Base-by-base conservation (phyloP, 2,329 filamentous ascomycete genomes). In the Lachnellula cervina region DNA sequence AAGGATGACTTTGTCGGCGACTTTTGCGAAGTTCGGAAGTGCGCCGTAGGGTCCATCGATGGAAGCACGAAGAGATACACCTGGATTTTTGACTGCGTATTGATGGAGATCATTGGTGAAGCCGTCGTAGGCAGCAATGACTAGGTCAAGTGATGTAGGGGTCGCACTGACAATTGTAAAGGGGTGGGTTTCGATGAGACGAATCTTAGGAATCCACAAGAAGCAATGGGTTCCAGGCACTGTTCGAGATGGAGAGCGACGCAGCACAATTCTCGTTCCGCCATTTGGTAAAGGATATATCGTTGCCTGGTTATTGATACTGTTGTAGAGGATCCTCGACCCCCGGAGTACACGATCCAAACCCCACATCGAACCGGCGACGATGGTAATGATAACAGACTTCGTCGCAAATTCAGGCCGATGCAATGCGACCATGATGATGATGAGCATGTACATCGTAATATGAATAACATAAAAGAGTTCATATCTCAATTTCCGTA, bases 211-310 rank as follows among this genome's bases (percentile, higher is more conserved):
- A 6, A 87, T 77, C 81, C 82, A 87, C 32, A 87, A 68, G 63
- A 84, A 86, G 62, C 80, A 82, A 64, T 88, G 84, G 58, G 80
- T 80, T 1, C 82, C 83, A 0, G 83, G 76, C 2, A 71, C 67
- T 1, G 77, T 77, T 5, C 66, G 60, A 2, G 71, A 68, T 0
- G 73, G 57, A 1, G 77, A 76, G 2, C 76, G 74, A 66, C 80
- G 80, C 34, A 85, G 69, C 0, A 76, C 73, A n/a, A 84, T 74
- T 38, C 80, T 77, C 17, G 80, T 83, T 49, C 76, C 80, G 4
- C 79, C 77, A 52, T 79, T 70, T 6, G 79, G 72, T 3, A 85
- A 74, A 5, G 81, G 77, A 23, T 76, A 74, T n/a, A 85, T 65
- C 0, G 72, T 79, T 2, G 76, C 81, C 14, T 71, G 68, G 64